Evolutionary conservation across 2,329 filamentous ascomycete species (phyloP).

Genomic region (Aspergillus nomiae): DNA sequence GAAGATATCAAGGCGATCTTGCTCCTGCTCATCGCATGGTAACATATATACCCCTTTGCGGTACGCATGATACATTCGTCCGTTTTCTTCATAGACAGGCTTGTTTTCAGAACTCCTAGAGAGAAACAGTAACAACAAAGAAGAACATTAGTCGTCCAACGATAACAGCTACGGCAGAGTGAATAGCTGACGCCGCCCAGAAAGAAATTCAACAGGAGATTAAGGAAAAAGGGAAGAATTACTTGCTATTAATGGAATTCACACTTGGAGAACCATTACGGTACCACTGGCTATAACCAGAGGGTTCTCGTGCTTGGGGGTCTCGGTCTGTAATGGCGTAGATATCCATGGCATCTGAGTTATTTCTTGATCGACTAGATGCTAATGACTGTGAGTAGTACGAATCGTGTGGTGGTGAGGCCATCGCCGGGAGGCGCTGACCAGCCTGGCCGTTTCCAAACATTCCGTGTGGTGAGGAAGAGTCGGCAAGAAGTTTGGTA

Average conservation of each 20-base stretch:
- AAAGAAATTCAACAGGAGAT: not conserved
- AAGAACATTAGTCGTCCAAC: conserved; percentile 20
- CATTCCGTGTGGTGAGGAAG: conserved; percentile 15
- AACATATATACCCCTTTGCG: conserved; percentile 71
- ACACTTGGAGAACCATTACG: conserved; percentile 32
- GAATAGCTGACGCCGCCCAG: not conserved
- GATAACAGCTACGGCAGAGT: not conserved
- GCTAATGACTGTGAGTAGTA: conserved; percentile 29
- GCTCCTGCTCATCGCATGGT: conserved; percentile 76
- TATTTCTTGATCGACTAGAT: conserved; percentile 33
- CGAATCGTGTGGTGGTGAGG: conserved; percentile 23
- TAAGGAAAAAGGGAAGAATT: conserved; percentile 17
- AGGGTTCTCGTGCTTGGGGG: conserved; percentile 23
- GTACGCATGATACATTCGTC: conserved; percentile 69
- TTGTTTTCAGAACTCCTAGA: conserved; percentile 40
- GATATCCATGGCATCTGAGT: conserved; percentile 40
- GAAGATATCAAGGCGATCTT: conserved; percentile 78
- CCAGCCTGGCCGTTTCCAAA: conserved; percentile 25
- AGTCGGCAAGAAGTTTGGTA: not conserved
- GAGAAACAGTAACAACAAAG: conserved; percentile 4
- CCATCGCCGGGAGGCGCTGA: conserved; percentile 20
- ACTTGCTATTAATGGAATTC: conserved; percentile 24
- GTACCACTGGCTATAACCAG: conserved; percentile 25
- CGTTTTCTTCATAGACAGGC: conserved; percentile 63
- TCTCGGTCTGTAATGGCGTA: conserved; percentile 36